Evolutionary conservation across 345 rosid genomes (phyloP), one percentile per base, ranked within the genome.

Genomic region (Capsella bursapastoris): DNA sequence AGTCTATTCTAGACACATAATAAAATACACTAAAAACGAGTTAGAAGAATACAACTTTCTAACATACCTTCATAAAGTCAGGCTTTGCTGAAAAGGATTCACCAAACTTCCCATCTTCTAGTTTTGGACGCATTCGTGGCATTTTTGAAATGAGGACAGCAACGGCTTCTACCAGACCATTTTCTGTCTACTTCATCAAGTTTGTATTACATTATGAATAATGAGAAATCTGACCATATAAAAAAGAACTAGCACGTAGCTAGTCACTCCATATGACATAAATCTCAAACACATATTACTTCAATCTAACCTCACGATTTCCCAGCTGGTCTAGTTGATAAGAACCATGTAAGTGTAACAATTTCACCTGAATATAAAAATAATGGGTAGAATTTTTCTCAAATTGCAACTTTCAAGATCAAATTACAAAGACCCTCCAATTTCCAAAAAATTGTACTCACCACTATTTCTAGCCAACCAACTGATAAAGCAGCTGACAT

Each of bases 391-490:
- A 37, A 2, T 13, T 38, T 47, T 34, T 64, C 53, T 57, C 51
- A 75, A 47, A 60, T 29, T 53, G 28, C 53, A 56, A 66, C 37
- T 28, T 48, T n/a, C 35, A 75, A 29, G 40, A 31, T 35, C 57
- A 76, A 37, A 63, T 55, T 41, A 56, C 25, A 31, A 0, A 8
- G 53, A 65, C 41, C 14, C 14, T 8, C n/a, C 9, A 27, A 56
- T 43, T 38, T 31, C 31, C 59, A 43, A 72, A 66, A 65, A 68
- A 64, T 57, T 61, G 18, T 31, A 78, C 92, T 48, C 60, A 95
- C 97, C 86, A 86, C 97, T 51, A 88, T 92, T 75, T 92, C 93
- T 50, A 90, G 83, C 97, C 97, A 95, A 70, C 99, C 99, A 81
- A 95, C 86, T 43, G 95, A 89, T 35, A 91, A 71, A 34, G 90